Conservation (phyloP, 352 stramenopile species). For the Pythium aquatile region DNA sequence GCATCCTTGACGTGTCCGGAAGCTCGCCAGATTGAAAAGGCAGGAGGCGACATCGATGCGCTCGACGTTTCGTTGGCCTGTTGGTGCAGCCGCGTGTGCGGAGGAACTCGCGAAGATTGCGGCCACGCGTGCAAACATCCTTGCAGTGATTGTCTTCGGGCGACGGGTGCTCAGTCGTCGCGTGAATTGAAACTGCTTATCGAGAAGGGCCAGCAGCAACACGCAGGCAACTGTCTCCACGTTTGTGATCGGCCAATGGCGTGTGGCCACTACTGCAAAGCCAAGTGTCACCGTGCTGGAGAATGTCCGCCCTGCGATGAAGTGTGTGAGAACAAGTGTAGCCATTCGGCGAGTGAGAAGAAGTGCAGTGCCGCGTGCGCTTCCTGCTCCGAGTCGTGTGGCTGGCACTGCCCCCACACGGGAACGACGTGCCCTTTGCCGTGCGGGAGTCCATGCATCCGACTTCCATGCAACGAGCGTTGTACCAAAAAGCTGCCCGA, state of each 20-base stretch:
- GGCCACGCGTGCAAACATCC: constrained; percentile 38
- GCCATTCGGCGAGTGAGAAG: constrained; percentile 59
- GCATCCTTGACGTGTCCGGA: background rate
- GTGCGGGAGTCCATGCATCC: constrained; percentile 52
- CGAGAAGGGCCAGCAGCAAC: constrained; percentile 33
- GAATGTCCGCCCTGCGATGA: constrained; percentile 55
- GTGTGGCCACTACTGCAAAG: constrained; percentile 62
- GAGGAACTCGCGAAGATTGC: constrained; percentile 26
- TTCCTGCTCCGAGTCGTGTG: constrained; percentile 69
- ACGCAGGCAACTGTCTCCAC: constrained; percentile 43
- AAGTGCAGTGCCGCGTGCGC: constrained; percentile 47
- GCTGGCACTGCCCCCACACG: constrained; percentile 66
- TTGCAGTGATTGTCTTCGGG: constrained; percentile 33
- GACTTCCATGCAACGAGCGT: constrained; percentile 42
- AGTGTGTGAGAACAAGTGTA: constrained; percentile 51
- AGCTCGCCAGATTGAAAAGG: background rate
- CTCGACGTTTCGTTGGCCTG: constrained; percentile 8
- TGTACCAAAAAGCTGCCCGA: constrained; percentile 41
- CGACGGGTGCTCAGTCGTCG: constrained; percentile 19
- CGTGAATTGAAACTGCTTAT: constrained; percentile 28
- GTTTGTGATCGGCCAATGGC: constrained; percentile 58
- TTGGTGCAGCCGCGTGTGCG: constrained; percentile 28
- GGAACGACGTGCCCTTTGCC: constrained; percentile 48
- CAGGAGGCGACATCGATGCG: constrained; percentile 22
- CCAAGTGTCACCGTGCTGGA: constrained; percentile 48